A percentile compares a stretch with the other conserved stretches of the same genome.
Evolutionary conservation across 1,284 basidiomycete genomes (phyloP).

Genomic region (Ganoderma multipileum): DNA sequence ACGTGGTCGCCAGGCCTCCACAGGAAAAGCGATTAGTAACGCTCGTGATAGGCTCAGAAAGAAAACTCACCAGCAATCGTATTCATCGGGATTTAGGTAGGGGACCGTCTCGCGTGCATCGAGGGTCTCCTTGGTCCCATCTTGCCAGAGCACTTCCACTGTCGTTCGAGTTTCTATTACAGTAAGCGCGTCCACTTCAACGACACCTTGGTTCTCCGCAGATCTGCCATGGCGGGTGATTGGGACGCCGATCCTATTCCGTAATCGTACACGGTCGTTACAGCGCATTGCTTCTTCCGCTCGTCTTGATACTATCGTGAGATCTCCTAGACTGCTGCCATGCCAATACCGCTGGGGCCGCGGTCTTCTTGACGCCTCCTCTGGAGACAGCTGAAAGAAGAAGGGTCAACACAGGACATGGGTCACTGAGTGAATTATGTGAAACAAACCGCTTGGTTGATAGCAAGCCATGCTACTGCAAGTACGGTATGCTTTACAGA

Average conservation of each 20-base stretch:
- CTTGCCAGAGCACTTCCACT: constrained; percentile 88
- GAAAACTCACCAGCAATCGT: constrained; percentile 77
- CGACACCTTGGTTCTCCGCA: constrained; percentile 48
- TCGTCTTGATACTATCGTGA: constrained; percentile 70
- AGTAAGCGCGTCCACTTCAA: constrained; percentile 63
- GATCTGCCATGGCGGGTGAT: constrained; percentile 63
- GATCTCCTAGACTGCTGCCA: constrained; percentile 66
- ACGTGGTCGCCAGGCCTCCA: constrained; percentile 91
- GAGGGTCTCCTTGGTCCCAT: constrained; percentile 70
- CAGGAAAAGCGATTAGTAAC: neutral
- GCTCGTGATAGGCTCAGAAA: neutral
- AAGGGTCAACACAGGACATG: neutral
- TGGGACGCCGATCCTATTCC: constrained; percentile 52
- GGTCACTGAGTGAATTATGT: neutral
- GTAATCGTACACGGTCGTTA: constrained; percentile 69
- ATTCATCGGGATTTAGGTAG: constrained; percentile 84
- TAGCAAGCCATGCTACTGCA: constrained; percentile 87
- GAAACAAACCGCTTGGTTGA: constrained; percentile 80
- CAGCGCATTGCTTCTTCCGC: constrained; percentile 71
- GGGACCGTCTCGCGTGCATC: constrained; percentile 77
- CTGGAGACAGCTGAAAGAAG: constrained; percentile 60
- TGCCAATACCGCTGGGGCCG: constrained; percentile 83
- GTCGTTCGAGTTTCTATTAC: constrained; percentile 77
- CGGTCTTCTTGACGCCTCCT: constrained; percentile 58
- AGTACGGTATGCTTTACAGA: constrained; percentile 81